Percentiles rank a stretch among this genome's conserved stretches.
phyloP scores from a whole-genome alignment of 2,329 filamentous ascomycete genomes.

The Seiridium unicorne region DNA sequence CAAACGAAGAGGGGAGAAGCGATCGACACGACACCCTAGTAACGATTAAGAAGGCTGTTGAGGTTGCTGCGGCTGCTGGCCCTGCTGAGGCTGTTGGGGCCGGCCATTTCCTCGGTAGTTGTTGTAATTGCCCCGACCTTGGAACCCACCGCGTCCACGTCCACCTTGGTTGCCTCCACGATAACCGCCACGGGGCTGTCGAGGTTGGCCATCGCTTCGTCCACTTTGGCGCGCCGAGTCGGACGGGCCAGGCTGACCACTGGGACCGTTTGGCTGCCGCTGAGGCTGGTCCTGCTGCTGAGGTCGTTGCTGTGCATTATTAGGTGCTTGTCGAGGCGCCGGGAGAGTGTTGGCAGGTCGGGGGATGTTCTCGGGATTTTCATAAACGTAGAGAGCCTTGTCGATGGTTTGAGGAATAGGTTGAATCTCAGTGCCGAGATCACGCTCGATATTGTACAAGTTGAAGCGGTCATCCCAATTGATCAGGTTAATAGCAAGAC shows the following conservation, averaged over 20 bases:
- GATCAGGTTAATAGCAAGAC: slow-evolving; percentile 97
- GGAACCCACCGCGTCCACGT: slow-evolving; percentile 27
- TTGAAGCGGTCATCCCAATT: slow-evolving; percentile 99
- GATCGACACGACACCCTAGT: neutral
- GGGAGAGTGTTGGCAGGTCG: slow-evolving; percentile 61
- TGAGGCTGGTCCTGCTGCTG: slow-evolving; percentile 24
- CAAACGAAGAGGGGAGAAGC: neutral
- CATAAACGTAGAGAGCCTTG: slow-evolving; percentile 98
- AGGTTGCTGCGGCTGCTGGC: slow-evolving; percentile 20
- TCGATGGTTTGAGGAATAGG: slow-evolving; percentile 94
- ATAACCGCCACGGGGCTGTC: slow-evolving; percentile 28
- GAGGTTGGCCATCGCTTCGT: slow-evolving; percentile 26
- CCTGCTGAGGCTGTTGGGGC: slow-evolving; percentile 29
- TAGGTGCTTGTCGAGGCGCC: slow-evolving; percentile 22
- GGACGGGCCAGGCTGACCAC: slow-evolving; percentile 19
- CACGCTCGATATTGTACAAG: slow-evolving; percentile 96
- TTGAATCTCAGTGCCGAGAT: slow-evolving; percentile 95
- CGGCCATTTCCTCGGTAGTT: slow-evolving; percentile 31
- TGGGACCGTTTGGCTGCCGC: slow-evolving; percentile 15
- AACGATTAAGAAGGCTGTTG: slow-evolving; percentile 6
- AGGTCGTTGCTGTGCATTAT: slow-evolving; percentile 16
- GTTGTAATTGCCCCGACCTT: slow-evolving; percentile 29
- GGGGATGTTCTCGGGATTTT: slow-evolving; percentile 91
- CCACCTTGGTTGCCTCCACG: slow-evolving; percentile 24
- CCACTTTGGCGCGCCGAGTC: slow-evolving; percentile 21